A percentile compares a stretch with the other conserved stretches of the same genome.
These are phyloP conservation scores for Holtermanniella nyarrowii DNA, from an alignment of 768 basidiomycete genomes.

Conservation along the genomic window DNA sequence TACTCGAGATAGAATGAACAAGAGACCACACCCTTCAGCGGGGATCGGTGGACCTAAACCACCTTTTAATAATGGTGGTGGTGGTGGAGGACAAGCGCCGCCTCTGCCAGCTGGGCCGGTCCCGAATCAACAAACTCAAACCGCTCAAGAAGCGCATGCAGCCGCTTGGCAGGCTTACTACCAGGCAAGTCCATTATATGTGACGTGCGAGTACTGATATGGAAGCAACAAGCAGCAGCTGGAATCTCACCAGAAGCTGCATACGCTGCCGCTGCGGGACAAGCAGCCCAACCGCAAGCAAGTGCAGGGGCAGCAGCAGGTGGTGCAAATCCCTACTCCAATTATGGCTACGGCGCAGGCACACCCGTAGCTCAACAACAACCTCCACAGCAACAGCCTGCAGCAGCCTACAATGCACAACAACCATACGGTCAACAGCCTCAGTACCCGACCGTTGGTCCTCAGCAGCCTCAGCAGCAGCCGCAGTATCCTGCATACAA, in stretches of 20 bases:
- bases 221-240: constrained; percentile 13
- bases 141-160: constrained; percentile 19
- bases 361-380: constrained; percentile 17
- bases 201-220: background rate
- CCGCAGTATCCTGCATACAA: constrained; percentile 13
- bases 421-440: constrained; percentile 51
- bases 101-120: constrained; percentile 5
- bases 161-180: constrained; percentile 38
- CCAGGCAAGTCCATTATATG: constrained; percentile 16
- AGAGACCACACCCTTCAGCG: background rate
- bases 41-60: background rate
- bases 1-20: background rate
- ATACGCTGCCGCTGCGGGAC: constrained; percentile 5
- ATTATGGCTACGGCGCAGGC: constrained; percentile 72
- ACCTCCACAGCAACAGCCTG: constrained; percentile 59
- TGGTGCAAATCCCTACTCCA: constrained; percentile 55
- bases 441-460: constrained; percentile 19
- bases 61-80: background rate
- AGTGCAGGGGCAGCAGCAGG: background rate
- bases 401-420: constrained; percentile 42
- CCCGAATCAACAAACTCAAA: constrained; percentile 4
- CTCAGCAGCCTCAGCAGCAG: constrained; percentile 24
- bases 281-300: constrained; percentile 1
- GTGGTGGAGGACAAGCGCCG: constrained; percentile 10
- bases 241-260: constrained; percentile 7